Conservation (phyloP, 345 rosid species). For the Eucalyptus sp. region DNA sequence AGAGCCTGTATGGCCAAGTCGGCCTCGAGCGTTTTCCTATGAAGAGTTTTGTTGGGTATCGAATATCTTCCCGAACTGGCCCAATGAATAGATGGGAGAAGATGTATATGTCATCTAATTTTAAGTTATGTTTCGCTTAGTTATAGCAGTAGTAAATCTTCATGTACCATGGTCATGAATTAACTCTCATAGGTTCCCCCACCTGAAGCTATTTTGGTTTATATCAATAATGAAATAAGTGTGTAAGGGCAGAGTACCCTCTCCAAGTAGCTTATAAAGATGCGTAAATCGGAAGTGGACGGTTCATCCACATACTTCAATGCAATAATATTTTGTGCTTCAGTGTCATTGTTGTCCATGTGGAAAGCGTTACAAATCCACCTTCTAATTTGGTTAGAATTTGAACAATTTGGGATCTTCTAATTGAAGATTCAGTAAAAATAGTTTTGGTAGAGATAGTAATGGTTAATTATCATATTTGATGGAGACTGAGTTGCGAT, state of each 20-base stretch:
- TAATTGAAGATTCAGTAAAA: background rate
- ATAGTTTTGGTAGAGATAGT: background rate
- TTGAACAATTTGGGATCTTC: background rate
- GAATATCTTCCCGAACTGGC: background rate
- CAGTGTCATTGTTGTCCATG: background rate
- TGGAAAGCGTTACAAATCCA: background rate
- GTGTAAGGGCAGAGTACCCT: background rate
- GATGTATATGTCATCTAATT: background rate
- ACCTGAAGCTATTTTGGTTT: background rate
- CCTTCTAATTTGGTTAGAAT: background rate
- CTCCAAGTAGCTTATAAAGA: background rate
- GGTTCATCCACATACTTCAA: background rate
- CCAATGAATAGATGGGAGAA: background rate
- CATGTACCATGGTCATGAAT: background rate
- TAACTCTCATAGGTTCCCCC: background rate
- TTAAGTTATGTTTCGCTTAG: background rate
- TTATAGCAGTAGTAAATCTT: background rate
- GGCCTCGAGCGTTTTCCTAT: background rate
- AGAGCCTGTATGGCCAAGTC: background rate
- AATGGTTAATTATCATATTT: background rate
- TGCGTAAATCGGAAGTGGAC: background rate
- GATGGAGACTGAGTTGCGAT: background rate
- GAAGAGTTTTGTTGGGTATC: background rate
- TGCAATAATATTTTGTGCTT: background rate
- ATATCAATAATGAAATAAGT: background rate